These are phyloP conservation scores for Pulveroboletus sp. DNA, from an alignment of 768 basidiomycete species.

Conservation along the genomic window DNA sequence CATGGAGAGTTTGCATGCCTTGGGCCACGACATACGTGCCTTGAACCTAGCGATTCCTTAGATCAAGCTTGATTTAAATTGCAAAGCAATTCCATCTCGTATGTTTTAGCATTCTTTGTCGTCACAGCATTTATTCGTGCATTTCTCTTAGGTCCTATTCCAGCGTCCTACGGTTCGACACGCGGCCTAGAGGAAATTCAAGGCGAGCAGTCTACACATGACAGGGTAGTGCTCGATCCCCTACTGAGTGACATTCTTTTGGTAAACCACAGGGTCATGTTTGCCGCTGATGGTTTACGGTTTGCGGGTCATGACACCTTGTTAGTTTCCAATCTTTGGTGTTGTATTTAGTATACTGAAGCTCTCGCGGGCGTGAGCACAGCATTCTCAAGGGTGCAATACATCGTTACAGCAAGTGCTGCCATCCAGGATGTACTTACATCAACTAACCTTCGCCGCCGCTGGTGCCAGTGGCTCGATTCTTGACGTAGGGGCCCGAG, in stretches of 20 bases:
- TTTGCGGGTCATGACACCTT: slow-evolving; percentile 60
- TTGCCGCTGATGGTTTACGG: slow-evolving; percentile 71
- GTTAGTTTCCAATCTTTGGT: slow-evolving; percentile 33
- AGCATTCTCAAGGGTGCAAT: slow-evolving; percentile 53
- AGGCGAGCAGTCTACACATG: slow-evolving; percentile 51
- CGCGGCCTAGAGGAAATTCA: slow-evolving; percentile 58
- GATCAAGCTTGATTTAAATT: slow-evolving; percentile 49
- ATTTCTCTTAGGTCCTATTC: slow-evolving; percentile 40
- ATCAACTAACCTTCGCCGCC: slow-evolving; percentile 56
- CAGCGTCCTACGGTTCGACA: slow-evolving; percentile 40
- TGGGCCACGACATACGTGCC: slow-evolving; percentile 34
- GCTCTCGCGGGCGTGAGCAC: slow-evolving; percentile 48
- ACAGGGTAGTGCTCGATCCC: slow-evolving; percentile 53
- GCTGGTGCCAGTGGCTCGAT: slow-evolving; percentile 52
- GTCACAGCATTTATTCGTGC: not conserved
- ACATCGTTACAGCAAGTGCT: slow-evolving; percentile 54
- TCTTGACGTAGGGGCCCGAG: slow-evolving; percentile 44
- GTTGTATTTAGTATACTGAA: not conserved
- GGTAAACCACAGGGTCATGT: slow-evolving; percentile 39
- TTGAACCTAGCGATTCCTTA: slow-evolving; percentile 6
- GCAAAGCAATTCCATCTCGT: slow-evolving; percentile 61
- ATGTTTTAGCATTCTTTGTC: slow-evolving; percentile 25
- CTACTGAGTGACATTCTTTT: slow-evolving; percentile 33
- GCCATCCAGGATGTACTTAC: slow-evolving; percentile 58
- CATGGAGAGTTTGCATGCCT: slow-evolving; percentile 56